Conservation (phyloP, 2,329 filamentous ascomycete species). For the Teratosphaeria nubilosa region DNA sequence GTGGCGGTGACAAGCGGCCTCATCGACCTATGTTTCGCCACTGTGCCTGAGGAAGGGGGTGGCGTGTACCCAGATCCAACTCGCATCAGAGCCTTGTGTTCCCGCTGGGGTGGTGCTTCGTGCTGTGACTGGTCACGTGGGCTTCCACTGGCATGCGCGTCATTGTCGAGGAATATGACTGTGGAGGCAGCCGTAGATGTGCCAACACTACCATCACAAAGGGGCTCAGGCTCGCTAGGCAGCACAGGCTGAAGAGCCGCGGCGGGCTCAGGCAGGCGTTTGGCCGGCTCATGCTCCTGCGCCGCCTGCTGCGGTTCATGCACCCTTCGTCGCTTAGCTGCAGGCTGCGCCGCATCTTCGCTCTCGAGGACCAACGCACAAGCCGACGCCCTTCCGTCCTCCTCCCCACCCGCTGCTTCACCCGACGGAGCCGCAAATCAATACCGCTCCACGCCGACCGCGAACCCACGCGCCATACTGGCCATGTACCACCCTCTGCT, state of each 20-base stretch:
- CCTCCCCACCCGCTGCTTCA: not conserved
- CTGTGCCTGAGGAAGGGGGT: not conserved
- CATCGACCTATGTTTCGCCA: not conserved
- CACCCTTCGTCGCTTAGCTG: not conserved
- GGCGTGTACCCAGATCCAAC: not conserved
- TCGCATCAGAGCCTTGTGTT: not conserved
- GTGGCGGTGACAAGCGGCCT: not conserved
- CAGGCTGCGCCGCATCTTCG: not conserved
- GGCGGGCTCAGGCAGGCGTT: not conserved
- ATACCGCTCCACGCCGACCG: not conserved
- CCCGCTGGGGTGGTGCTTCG: not conserved
- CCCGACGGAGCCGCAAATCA: not conserved
- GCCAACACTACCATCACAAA: not conserved
- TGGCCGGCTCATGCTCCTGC: not conserved
- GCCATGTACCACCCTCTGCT: not conserved
- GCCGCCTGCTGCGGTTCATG: not conserved
- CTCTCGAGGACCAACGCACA: not conserved
- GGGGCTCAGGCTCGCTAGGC: not conserved
- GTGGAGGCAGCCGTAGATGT: not conserved
- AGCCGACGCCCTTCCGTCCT: not conserved
- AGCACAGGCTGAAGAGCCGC: not conserved
- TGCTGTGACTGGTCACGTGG: not conserved
- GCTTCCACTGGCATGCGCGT: not conserved
- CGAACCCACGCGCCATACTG: not conserved
- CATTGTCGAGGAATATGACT: not conserved